A percentile compares a stretch with the other conserved stretches of the same genome.
phyloP scores from a whole-genome alignment of 805 yeast genomes.

The Jamesozyma gamospora region DNA sequence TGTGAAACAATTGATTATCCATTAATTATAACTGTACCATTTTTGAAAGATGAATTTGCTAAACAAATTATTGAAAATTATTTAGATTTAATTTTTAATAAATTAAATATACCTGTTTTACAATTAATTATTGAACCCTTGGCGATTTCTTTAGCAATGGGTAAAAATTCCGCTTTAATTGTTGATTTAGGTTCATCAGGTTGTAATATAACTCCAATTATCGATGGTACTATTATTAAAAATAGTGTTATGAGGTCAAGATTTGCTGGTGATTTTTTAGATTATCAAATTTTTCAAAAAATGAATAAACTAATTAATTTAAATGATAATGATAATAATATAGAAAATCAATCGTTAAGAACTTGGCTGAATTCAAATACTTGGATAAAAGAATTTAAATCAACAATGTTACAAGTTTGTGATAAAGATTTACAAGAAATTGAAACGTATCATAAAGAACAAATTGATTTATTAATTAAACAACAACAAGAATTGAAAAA shows the following conservation, averaged over 20 bases:
- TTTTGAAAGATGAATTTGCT: slow-evolving; percentile 11
- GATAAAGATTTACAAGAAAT: slow-evolving; percentile 20
- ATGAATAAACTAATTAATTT: slow-evolving; percentile 24
- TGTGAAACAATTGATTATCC: slow-evolving; percentile 55
- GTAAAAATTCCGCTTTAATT: slow-evolving; percentile 67
- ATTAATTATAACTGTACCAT: slow-evolving; percentile 37
- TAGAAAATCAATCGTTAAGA: slow-evolving; percentile 7
- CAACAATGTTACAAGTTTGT: slow-evolving; percentile 22
- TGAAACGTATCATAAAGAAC: slow-evolving; percentile 19
- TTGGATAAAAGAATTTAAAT: slow-evolving; percentile 27
- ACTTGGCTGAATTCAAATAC: slow-evolving; percentile 22
- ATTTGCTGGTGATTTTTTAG: slow-evolving; percentile 79
- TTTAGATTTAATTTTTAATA: slow-evolving; percentile 67
- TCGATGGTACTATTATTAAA: slow-evolving; percentile 60
- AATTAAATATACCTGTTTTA: slow-evolving; percentile 63
- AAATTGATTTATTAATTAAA: slow-evolving; percentile 11
- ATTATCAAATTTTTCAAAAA: slow-evolving; percentile 48
- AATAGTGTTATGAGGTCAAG: slow-evolving; percentile 58
- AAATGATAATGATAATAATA: background rate
- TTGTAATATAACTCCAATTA: slow-evolving; percentile 63
- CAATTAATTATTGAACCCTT: slow-evolving; percentile 68
- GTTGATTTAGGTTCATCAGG: slow-evolving; percentile 70
- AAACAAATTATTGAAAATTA: slow-evolving; percentile 43
- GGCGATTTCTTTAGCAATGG: slow-evolving; percentile 68
- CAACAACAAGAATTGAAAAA: slow-evolving; percentile 16